Evolutionary conservation across 2,329 filamentous ascomycete species (phyloP), one percentile per base, ranked within the genome.

Genomic region (Aspergillus clavatus): DNA sequence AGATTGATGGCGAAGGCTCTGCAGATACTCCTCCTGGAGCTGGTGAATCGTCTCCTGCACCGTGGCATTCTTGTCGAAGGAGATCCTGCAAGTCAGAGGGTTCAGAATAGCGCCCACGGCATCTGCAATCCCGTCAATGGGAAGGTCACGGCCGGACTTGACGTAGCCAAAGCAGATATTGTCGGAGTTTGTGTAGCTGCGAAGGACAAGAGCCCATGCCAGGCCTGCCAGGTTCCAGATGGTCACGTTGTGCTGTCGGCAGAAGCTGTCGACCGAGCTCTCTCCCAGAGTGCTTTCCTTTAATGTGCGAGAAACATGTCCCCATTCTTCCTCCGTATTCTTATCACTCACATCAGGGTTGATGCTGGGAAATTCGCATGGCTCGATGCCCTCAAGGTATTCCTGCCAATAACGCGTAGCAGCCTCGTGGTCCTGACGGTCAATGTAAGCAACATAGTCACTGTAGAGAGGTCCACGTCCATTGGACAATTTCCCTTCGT

Each of bases 111-210:
- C 28, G 14, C 68, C 70, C 22, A 70, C 57, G 16, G 72, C 67
- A 29, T 63, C 54, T 31, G 65, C 59, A 10, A 72, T 40, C 10
- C 46, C 46, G 12, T 35, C 60, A 19, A 71, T 57, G 11, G 62
- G 56, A 21, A 63, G 58, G 28, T 70, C 63, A 4, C 70, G 61
- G 1, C 70, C 70, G 40, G 62, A 63, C 11, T 69, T 60, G 2
- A 65, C 67, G 40, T 67, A 67, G 11, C 66, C 69, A 57, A 69
- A 73, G 5, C 66, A 46, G 5, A 70, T 62, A 42, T 70, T 64
- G 23, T 70, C 59, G 7, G 59, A 63, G 2, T 56, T 59, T 5
- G 63, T 63, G 41, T 66, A 69, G 4, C 54, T 57, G 5, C 62
- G 59, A 0, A 70, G 48, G 2, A 70, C 51, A 18, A 72, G 38